These are phyloP conservation scores for Pyrenochaeta sp. DNA, from an alignment of 2,329 filamentous ascomycete genomes.

Conservation along the genomic window DNA sequence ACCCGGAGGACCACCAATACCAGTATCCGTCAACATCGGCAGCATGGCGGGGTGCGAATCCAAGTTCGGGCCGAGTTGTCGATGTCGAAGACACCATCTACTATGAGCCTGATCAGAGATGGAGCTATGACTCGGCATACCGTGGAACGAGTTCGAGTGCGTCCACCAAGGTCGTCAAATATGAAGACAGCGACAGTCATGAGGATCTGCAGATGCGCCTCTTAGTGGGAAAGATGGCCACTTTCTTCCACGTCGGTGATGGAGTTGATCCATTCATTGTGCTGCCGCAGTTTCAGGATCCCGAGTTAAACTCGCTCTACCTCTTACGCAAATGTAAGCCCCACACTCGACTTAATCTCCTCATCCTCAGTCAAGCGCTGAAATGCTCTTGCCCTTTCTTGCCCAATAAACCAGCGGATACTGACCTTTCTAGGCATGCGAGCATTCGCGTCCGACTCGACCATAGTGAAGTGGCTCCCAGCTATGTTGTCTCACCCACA, in stretches of 20 bases:
- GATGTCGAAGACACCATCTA: background rate
- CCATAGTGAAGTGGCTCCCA: slow-evolving; percentile 37
- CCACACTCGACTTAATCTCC: slow-evolving; percentile 1
- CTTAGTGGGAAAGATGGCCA: slow-evolving; percentile 21
- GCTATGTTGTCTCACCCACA: slow-evolving; percentile 35
- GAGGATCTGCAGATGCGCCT: slow-evolving; percentile 26
- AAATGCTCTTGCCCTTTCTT: too few relatives aligned
- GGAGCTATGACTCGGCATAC: slow-evolving; percentile 4
- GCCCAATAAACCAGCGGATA: background rate
- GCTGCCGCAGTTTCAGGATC: slow-evolving; percentile 29
- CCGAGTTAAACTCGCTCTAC: slow-evolving; percentile 22
- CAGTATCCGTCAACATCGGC: slow-evolving; percentile 8
- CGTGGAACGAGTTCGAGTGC: background rate
- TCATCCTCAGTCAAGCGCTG: background rate
- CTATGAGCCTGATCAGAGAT: slow-evolving; percentile 11
- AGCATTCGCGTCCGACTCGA: slow-evolving; percentile 30
- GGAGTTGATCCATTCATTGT: slow-evolving; percentile 32
- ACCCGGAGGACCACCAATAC: slow-evolving; percentile 5
- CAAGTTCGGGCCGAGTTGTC: background rate
- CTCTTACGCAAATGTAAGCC: slow-evolving; percentile 29
- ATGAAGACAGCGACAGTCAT: slow-evolving; percentile 26
- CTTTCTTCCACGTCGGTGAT: slow-evolving; percentile 20
- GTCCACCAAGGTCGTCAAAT: slow-evolving; percentile 17
- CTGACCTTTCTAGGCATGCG: slow-evolving; percentile 24
- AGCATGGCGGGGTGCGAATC: slow-evolving; percentile 5